phyloP scores from a whole-genome alignment of 495 filamentous ascomycete species.

The Aspergillus panamensis region DNA sequence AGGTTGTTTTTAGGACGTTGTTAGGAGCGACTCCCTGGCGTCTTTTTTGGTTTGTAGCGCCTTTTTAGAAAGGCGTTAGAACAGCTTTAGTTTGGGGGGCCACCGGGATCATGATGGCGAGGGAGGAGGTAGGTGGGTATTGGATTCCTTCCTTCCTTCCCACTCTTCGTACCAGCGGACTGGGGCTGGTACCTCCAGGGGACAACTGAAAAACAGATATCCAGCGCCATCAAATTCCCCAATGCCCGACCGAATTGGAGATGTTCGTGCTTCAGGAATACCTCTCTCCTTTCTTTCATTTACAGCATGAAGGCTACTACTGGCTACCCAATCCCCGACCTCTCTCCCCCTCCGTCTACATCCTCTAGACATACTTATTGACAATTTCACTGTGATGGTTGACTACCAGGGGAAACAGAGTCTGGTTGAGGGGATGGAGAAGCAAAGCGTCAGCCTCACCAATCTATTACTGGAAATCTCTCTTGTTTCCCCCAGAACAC shows the following conservation, averaged over 20 bases:
- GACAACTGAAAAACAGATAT: constrained; percentile 2
- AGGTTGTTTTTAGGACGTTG: constrained; percentile 4
- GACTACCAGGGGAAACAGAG: background rate
- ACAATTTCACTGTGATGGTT: background rate
- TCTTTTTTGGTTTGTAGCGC: constrained; percentile 1
- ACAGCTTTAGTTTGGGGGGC: background rate
- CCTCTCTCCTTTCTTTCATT: background rate
- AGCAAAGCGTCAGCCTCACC: background rate
- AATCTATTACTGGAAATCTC: background rate
- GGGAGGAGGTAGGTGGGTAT: constrained; percentile 1
- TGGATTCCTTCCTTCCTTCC: constrained; percentile 13
- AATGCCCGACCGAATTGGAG: background rate
- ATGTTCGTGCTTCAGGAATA: background rate
- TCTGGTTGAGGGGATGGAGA: background rate
- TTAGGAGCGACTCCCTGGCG: constrained; percentile 1
- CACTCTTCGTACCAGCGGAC: background rate
- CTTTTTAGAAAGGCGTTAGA: constrained; percentile 4
- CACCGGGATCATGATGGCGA: constrained; percentile 7
- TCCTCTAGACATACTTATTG: background rate
- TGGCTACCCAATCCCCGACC: background rate
- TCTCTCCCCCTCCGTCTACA: background rate
- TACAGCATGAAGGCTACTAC: background rate
- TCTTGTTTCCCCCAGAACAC: background rate
- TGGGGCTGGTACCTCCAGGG: constrained; percentile 1
- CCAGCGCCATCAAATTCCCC: background rate